phyloP scores from a whole-genome alignment of 1,284 basidiomycete species.

The Ceratobasidium sp. region DNA sequence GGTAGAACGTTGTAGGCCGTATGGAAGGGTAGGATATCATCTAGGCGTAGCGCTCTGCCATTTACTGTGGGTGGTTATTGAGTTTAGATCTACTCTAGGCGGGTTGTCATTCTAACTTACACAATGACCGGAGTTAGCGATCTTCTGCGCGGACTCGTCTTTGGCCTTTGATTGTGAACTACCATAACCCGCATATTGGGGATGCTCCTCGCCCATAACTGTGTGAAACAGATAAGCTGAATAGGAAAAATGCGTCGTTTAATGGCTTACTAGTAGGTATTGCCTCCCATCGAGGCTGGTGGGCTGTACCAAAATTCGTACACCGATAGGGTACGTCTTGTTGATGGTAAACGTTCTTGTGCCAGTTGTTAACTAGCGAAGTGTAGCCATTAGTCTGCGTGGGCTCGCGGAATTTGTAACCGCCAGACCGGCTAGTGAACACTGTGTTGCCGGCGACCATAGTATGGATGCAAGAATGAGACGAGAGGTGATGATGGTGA shows the following conservation, averaged over 20 bases:
- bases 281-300: conserved; percentile 8
- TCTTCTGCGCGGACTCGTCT: conserved; percentile 6
- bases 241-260: not conserved
- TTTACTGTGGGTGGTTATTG: too few species aligned
- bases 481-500: too few species aligned
- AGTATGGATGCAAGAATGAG: too few species aligned
- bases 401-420: not conserved
- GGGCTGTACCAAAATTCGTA: not conserved
- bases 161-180: not conserved
- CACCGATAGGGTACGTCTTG: not conserved
- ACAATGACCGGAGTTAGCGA: conserved; percentile 29
- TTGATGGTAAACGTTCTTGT: conserved; percentile 11
- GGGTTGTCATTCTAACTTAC: conserved; percentile 4
- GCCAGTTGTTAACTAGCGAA: conserved; percentile 28
- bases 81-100: too few species aligned
- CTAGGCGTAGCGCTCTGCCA: too few species aligned
- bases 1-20: too few species aligned
- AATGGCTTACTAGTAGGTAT: conserved; percentile 20
- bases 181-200: conserved; percentile 8
- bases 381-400: conserved; percentile 23
- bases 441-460: not conserved
- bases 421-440: conserved; percentile 31
- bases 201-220: conserved; percentile 24
- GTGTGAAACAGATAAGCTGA: too few species aligned
- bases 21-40: too few species aligned